Conservation (phyloP, 257 asterid species). For the Ilex asprella region DNA sequence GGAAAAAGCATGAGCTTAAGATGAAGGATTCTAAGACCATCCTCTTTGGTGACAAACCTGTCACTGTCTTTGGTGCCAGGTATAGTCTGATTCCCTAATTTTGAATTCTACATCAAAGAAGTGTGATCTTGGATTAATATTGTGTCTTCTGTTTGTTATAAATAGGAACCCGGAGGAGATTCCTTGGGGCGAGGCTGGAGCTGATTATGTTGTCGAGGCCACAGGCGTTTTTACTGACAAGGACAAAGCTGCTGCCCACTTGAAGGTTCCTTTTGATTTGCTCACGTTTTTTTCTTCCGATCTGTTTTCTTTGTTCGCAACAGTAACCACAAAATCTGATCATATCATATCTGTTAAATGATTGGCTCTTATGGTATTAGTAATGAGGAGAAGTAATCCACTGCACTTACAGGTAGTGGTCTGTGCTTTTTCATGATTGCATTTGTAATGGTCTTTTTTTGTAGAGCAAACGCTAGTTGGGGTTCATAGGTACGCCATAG, state of each 20-base stretch:
- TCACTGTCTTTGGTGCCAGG: constrained; percentile 62
- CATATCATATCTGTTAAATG: not conserved
- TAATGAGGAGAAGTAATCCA: too few relatives aligned
- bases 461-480: too few relatives aligned
- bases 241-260: constrained; percentile 80
- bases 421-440: too few relatives aligned
- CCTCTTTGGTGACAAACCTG: constrained; percentile 65
- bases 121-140: not conserved
- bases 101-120: not conserved
- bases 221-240: constrained; percentile 81
- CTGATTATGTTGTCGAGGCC: constrained; percentile 75
- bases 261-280: constrained; percentile 38
- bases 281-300: not conserved
- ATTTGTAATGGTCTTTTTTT: too few relatives aligned
- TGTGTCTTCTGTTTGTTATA: not conserved
- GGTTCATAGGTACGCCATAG: too few relatives aligned
- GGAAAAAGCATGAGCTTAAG: constrained; percentile 59
- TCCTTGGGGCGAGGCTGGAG: constrained; percentile 82
- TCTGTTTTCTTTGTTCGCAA: too few relatives aligned
- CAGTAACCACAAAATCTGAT: too few relatives aligned
- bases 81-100: constrained; percentile 5
- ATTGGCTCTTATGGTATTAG: too few relatives aligned
- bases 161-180: constrained; percentile 81
- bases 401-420: too few relatives aligned
- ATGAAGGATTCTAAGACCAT: constrained; percentile 79